Percentiles rank a stretch among this genome's conserved stretches.
These are phyloP conservation scores for Penicillium robsamsonii DNA, from an alignment of 495 filamentous ascomycete species.

Conservation along the genomic window DNA sequence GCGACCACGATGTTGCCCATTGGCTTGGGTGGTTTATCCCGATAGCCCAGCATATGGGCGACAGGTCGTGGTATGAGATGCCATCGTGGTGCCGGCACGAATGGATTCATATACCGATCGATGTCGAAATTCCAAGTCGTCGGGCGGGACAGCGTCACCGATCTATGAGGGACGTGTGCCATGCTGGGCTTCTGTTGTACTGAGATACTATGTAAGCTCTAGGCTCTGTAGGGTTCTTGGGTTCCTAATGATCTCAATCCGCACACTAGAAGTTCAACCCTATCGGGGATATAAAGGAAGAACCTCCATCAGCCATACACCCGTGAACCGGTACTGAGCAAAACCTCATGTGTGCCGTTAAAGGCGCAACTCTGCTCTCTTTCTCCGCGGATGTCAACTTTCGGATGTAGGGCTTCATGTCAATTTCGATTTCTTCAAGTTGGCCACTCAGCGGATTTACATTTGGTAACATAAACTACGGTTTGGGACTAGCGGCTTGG, in stretches of 20 bases:
- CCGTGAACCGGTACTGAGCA: not conserved
- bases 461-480: conserved; percentile 45
- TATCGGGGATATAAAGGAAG: not conserved
- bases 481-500: conserved; percentile 12
- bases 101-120: conserved; percentile 61
- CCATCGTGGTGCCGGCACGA: conserved; percentile 52
- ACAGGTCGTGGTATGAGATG: conserved; percentile 36
- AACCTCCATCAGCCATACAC: not conserved
- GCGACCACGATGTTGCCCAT: conserved; percentile 40
- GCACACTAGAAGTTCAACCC: not conserved
- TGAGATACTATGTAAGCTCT: not conserved
- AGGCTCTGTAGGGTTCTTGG: not conserved
- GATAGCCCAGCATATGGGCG: conserved; percentile 43
- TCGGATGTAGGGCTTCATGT: not conserved
- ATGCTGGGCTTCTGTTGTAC: not conserved
- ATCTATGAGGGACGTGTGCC: conserved; percentile 6
- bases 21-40: conserved; percentile 26
- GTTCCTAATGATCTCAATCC: not conserved
- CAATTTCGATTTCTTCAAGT: not conserved
- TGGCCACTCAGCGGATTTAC: conserved; percentile 35
- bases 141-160: conserved; percentile 9
- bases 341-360: conserved; percentile 1
- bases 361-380: not conserved
- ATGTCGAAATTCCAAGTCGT: conserved; percentile 59
- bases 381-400: conserved; percentile 21